phyloP scores from a whole-genome alignment of 2,329 filamentous ascomycete genomes.

The Fusarium stilboides region DNA sequence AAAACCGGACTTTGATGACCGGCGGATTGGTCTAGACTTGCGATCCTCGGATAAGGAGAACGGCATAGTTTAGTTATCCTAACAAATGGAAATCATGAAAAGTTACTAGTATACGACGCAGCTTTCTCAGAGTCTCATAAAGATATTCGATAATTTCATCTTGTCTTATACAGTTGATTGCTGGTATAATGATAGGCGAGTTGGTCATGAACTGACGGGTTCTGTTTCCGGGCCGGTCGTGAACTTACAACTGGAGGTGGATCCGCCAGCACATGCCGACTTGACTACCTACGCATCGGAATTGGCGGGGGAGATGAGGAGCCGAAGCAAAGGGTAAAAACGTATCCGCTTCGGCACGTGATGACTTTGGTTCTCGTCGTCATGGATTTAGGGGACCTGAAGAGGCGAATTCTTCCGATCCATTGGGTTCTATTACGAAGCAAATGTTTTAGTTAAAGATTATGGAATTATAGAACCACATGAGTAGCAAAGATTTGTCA shows the following conservation, averaged over 20 bases:
- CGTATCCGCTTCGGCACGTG: conserved; percentile 47
- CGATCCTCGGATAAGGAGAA: no score
- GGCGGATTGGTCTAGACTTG: conserved; percentile 1
- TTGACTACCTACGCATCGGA: conserved; percentile 10
- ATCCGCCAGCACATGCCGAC: conserved; percentile 41
- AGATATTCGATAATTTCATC: no score
- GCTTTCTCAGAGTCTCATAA: no score
- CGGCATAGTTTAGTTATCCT: no score
- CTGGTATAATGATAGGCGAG: no score
- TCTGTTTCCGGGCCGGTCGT: conserved; percentile 34
- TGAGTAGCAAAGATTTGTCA: background rate
- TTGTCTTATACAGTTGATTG: no score
- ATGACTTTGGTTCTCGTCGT: conserved; percentile 38
- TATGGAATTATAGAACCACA: background rate
- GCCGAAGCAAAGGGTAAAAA: conserved; percentile 40
- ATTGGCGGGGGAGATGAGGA: conserved; percentile 35
- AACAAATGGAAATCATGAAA: no score
- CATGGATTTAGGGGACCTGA: conserved; percentile 37
- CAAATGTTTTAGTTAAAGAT: conserved; percentile 13
- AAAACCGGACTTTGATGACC: conserved; percentile 43
- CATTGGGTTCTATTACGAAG: conserved; percentile 11
- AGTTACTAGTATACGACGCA: no score
- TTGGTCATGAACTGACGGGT: conserved; percentile 20
- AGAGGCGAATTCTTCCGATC: conserved; percentile 41
- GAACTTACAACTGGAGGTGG: conserved; percentile 18